Evolutionary conservation across 176 grass and related monocot genomes (phyloP), one percentile per base, ranked within the genome.

Genomic region (Hordeum vulgare): DNA sequence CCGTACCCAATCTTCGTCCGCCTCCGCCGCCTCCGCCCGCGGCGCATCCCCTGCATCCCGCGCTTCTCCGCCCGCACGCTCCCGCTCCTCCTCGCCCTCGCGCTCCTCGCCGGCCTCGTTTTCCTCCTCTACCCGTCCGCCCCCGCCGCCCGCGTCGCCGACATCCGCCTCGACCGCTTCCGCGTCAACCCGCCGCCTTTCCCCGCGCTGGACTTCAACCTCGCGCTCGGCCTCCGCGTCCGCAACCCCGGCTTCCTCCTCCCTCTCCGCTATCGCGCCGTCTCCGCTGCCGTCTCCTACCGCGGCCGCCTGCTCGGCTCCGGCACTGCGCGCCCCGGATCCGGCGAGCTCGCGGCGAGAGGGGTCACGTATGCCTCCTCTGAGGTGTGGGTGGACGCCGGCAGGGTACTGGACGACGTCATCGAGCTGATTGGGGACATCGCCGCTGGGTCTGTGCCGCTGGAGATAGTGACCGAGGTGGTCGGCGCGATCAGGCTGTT

Each of bases 391-490:
- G 88, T 90, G 35, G 88, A 90, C 60, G 88, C 79, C 0, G 88
- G 66, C 8, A 83, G 74, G 79, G 79, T 90, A 2, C 21, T 90
- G 35, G 88, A 90, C 72, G 79, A 90, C 11, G 84, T 85, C 0
- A 31, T 90, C 8, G 79, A 90, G n/a, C 79, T 90, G 1, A 90
- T 90, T 3, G 88, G 35, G 27, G 88, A 90, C 74, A 17, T 90
- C 5, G 84, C 74, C 11, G 66, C 74, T 0, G 88, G 88, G 15
- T 83, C 84, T 2, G 83, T 90, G 54, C 88, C 88, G 44, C 74
- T 90, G 74, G 88, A 90, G 35, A 86, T 85, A 56, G 79, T 90
- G 4, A 86, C 88, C 5, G 83, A 90, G 84, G 84, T 90, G 0
- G 66, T 86, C 3, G 88, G 88, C 58, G 13, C 35, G 0, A 23